Evolutionary conservation across 495 filamentous ascomycete species (phyloP), one percentile per base, ranked within the genome.

Genomic region (Alectoria sarmentosa): DNA sequence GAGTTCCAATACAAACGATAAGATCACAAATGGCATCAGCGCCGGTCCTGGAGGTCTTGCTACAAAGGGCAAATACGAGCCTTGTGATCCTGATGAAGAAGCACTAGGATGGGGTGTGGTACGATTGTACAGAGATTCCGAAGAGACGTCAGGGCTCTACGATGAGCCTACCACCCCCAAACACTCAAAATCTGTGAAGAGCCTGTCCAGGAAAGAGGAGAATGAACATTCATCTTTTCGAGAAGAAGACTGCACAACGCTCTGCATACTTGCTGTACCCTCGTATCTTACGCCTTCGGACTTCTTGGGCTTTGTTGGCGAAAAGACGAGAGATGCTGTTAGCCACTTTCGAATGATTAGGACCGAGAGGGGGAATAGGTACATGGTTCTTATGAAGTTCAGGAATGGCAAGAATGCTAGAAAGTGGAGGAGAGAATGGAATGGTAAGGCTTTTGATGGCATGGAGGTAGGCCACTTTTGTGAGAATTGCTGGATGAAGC

Each of bases 381-480:
- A 98, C 77, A 90, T 98, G 85, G 94, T 96, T 56, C 79, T 98
- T 64, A 93, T 98, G 88, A 98, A 96, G 77, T 97, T 98, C 73
- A 79, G 91, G 57, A 86, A 86, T 68, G 81, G 82, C 52, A 82
- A 80, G 70, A 84, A 83, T 66, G 94, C 94, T 14, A 86, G 78
- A 67, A 79, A 85, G 36, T 98, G 93, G 86, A 86, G 90, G 69
- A 86, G 80, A 66, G 87, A 90, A 69, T 96, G 92, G 82, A 94
- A 98, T 80, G 94, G 94, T 58, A 95, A 92, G 77, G 84, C 91
- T 3, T 98, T 97, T 70, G 94, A 96, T 72, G 90, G 85, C 64
- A 90, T 96, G 79, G 93, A 96, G 86, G 91, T 92, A 78, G 72
- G 84, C 78, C 30, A 52, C 34, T 11, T 17, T 17, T 10, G 48